Evolutionary conservation across 805 yeast genomes (phyloP), one percentile per base, ranked within the genome.

Genomic region (Wickerhamiella galacta): DNA sequence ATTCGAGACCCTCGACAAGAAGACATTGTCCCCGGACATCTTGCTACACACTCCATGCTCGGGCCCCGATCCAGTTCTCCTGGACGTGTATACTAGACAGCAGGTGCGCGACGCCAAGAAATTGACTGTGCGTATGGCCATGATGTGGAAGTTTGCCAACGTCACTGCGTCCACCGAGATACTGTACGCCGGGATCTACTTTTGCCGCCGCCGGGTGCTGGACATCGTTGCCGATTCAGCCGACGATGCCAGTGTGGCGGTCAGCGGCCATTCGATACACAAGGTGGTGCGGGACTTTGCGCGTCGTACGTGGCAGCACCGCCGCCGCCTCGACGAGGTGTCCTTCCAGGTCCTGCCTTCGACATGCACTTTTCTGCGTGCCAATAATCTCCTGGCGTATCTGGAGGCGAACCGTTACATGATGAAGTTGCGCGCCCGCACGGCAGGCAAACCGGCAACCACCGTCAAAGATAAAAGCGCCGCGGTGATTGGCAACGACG

Each of bases 241-340:
- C 12, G 48, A 44, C 17, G 45, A 40, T 32, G 51, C 47, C 21
- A 37, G 39, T 28, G 30, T 40, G 25, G 38, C 33, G 34, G 36
- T 40, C 10, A 37, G 39, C 23, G 39, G 34, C 16, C 35, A 45
- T 30, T 39, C 43, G 22, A 24, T 47, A 16, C 35, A 39, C 31
- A 46, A 45, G 29, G 63, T 85, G 16, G 67, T 83, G 26, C 70
- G 96, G 48, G 94, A 83, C 48, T 56, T 87, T 37, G 92, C 93
- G 3, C 70, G 96, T 54, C 70, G 93, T 41, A 75, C 94, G 2
- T 90, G 98, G 98, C 69, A 68, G 45, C 94, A 83, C 50, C 62
- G 76, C 0, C 45, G 48, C 4, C 49, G 54, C 7, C 62, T 63
- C 40, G 80, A 73, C 35, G 67, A 74, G 1, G 67, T 90, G 12